Evolutionary conservation across 2,329 filamentous ascomycete genomes (phyloP).

Genomic region (Sclerotinia spermophila): DNA sequence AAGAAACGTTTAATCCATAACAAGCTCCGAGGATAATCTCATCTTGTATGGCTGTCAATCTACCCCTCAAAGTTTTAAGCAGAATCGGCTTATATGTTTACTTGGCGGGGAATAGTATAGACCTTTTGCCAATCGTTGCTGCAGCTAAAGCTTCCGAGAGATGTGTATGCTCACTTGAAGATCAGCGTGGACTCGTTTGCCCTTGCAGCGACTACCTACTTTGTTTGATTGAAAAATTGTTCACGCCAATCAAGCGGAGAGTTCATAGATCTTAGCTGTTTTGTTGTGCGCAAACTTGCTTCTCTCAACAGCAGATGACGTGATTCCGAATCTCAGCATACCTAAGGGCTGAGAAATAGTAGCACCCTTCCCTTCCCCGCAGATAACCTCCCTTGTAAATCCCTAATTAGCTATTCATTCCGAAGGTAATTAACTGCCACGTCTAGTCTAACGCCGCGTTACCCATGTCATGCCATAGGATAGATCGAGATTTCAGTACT

Average conservation of each 20-base stretch:
- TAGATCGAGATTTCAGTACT: neutral
- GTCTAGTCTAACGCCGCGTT: neutral
- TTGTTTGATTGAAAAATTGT: neutral
- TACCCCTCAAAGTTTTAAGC: neutral
- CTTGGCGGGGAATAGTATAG: neutral
- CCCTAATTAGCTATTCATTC: too few relatives aligned
- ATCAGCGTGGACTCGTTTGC: neutral
- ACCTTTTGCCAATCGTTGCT: neutral
- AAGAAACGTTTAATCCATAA: neutral
- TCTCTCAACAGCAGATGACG: neutral
- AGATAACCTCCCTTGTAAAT: neutral
- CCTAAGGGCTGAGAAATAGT: neutral
- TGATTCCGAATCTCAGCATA: neutral
- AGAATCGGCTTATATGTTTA: neutral
- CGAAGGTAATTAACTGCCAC: neutral
- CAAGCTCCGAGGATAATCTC: neutral
- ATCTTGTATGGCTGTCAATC: neutral
- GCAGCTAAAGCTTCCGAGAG: neutral
- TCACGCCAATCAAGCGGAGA: neutral
- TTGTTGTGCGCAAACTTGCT: neutral
- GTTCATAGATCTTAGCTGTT: neutral
- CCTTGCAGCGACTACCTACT: neutral
- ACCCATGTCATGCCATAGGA: neutral
- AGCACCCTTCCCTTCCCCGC: neutral
- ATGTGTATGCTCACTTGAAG: neutral